Percentiles rank a stretch among this genome's conserved stretches.
These are phyloP conservation scores for Pyracantha coccinea DNA, from an alignment of 331 rosid species.

Conservation along the genomic window DNA sequence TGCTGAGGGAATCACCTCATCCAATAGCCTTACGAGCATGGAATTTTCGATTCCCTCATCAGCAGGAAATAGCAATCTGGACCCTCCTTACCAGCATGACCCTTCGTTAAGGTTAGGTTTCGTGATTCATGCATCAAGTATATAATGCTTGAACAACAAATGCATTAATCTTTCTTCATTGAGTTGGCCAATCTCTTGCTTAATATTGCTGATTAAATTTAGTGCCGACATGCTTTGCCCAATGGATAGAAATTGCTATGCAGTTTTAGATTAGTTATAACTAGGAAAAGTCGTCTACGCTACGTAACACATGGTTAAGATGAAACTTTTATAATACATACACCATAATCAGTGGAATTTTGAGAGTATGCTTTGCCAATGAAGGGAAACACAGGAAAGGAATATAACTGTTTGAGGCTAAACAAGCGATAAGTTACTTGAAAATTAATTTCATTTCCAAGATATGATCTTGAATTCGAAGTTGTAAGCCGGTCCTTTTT, in stretches of 20 bases:
- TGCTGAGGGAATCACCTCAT: constrained; percentile 70
- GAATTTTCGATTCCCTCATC: constrained; percentile 57
- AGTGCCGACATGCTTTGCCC: neutral
- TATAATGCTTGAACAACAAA: neutral
- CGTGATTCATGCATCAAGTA: constrained; percentile 1
- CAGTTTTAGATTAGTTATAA: neutral
- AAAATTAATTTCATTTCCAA: neutral
- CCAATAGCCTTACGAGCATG: constrained; percentile 49
- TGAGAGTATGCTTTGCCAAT: neutral
- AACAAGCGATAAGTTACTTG: neutral
- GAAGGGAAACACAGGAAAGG: neutral
- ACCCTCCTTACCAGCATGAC: constrained; percentile 34
- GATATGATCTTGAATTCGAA: neutral
- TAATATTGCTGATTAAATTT: neutral
- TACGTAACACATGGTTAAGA: neutral
- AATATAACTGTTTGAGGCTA: neutral
- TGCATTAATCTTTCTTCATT: neutral
- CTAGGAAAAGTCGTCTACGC: neutral
- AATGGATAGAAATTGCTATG: neutral
- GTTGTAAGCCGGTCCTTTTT: neutral
- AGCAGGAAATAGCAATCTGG: constrained; percentile 32
- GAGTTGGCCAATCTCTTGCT: neutral
- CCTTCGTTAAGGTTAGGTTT: constrained; percentile 46
- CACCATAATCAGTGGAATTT: neutral
- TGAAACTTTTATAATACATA: neutral